Base-by-base conservation (phyloP, 2,329 filamentous ascomycete species). In the Calonectria pauciramosa region DNA sequence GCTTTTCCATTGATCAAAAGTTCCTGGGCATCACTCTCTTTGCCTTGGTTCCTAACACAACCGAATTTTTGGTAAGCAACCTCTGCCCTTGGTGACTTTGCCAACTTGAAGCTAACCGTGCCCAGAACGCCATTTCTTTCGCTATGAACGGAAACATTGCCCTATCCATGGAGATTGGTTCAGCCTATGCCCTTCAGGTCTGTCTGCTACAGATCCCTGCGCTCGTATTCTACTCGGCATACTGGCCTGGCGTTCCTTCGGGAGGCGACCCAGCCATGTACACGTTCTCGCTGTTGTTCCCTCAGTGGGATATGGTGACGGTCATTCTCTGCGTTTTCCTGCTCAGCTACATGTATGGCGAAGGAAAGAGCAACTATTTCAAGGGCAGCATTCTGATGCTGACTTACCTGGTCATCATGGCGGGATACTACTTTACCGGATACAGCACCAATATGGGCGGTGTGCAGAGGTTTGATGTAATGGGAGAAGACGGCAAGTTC, bases 121-220 rank as follows among this genome's bases (percentile, higher is more conserved):
- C 51, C 1, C 34, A 96, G 93, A 99, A 99, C 85, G 97, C 96
- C 83, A 99, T 99, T 74, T 98, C 96, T 0, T 99, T 99, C 84
- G 97, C 97, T 69, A 99, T 99, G 96, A 99, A 99, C 82, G 97
- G 97, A 74, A 99, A 99, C 85, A 99, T 99, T 85, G 97, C 97
- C 0, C 88, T 99, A 23, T 98, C 96, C 47, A 99, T 99, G 97
- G 97, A 99, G 83, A 99, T 99, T 80, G 97, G 97, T 79, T 98
- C 96, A 0, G 96, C 96, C 2, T 99, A 99, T 83, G 97, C 97
- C 2, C 89, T 99, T 54, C 97, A 99, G 85, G 97, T 99, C 65
- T 98, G 96, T 83, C 90, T 99, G 34, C 90, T 99, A 26, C 97
- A 99, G 83, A 96, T 99, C 26, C 97, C 97, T 0, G 96, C 96